Conservation (phyloP, 371 early-diverging fungal genomes). For the Mortierella sp. region DNA sequence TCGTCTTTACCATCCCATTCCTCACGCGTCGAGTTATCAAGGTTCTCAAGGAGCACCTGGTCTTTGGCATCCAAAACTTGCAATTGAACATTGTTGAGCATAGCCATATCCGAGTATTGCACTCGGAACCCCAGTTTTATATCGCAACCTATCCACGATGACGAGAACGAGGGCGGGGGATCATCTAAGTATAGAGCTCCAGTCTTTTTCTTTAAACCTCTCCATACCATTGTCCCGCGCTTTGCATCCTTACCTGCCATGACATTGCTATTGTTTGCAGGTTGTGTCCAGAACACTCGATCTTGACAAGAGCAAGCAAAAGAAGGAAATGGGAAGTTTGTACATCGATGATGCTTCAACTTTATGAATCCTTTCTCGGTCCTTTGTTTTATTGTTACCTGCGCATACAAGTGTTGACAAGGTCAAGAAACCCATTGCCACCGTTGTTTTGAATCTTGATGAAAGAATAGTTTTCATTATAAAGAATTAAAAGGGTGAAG, state of each 20-base stretch:
- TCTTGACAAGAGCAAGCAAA: conserved; percentile 17
- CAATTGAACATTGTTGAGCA: conserved; percentile 36
- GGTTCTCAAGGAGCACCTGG: conserved; percentile 15
- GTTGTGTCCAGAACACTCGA: conserved; percentile 21
- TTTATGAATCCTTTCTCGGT: background rate
- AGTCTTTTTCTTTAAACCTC: too few relatives aligned
- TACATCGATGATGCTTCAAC: background rate
- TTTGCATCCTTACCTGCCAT: conserved; percentile 19
- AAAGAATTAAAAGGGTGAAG: background rate
- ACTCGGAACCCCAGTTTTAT: conserved; percentile 38
- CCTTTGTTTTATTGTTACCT: background rate
- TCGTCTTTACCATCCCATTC: conserved; percentile 36
- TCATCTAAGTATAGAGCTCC: background rate
- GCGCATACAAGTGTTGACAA: background rate
- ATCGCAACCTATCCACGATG: conserved; percentile 20
- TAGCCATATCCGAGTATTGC: conserved; percentile 44
- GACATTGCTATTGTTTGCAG: conserved; percentile 12
- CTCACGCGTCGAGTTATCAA: conserved; percentile 36
- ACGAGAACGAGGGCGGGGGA: background rate
- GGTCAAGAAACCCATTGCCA: background rate
- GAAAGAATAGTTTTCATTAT: conserved; percentile 11
- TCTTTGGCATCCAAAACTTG: conserved; percentile 22
- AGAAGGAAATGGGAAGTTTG: background rate
- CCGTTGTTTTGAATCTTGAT: background rate
- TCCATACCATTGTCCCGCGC: too few relatives aligned